phyloP scores from a whole-genome alignment of 495 filamentous ascomycete species.

The Xylaria castorea region DNA sequence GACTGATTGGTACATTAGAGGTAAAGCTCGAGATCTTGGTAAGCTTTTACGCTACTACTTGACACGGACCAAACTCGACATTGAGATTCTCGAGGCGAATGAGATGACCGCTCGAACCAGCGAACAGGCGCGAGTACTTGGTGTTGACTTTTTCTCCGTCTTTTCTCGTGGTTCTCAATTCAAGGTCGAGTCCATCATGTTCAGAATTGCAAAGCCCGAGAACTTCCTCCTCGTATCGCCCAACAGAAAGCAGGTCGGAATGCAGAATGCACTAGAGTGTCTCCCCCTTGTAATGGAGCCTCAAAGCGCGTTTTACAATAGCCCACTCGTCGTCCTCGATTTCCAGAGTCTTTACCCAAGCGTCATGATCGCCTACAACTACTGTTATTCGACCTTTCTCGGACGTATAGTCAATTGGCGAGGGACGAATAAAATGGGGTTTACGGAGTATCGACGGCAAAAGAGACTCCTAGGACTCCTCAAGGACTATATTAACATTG shows the following conservation, averaged over 20 bases:
- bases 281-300: slow-evolving; percentile 97
- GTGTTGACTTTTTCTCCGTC: slow-evolving; percentile 95
- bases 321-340: slow-evolving; percentile 88
- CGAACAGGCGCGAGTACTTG: slow-evolving; percentile 91
- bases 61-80: slow-evolving; percentile 77
- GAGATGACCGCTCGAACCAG: slow-evolving; percentile 89
- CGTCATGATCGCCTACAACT: slow-evolving; percentile 99
- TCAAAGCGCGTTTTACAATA: slow-evolving; percentile 91
- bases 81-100: slow-evolving; percentile 91
- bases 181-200: slow-evolving; percentile 99
- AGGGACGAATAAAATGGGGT: slow-evolving; percentile 93
- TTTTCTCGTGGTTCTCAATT: slow-evolving; percentile 94
- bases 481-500: slow-evolving; percentile 87
- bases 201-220: slow-evolving; percentile 96
- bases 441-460: slow-evolving; percentile 80
- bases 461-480: slow-evolving; percentile 77
- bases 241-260: slow-evolving; percentile 86
- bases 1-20: slow-evolving; percentile 79
- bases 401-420: slow-evolving; percentile 85
- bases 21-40: slow-evolving; percentile 68
- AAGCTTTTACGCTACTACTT: slow-evolving; percentile 83
- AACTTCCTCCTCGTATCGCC: slow-evolving; percentile 91
- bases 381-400: slow-evolving; percentile 97
- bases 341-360: slow-evolving; percentile 97
- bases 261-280: slow-evolving; percentile 94